Conservation (phyloP, 2,329 filamentous ascomycete genomes). For the Cadophora malorum region DNA sequence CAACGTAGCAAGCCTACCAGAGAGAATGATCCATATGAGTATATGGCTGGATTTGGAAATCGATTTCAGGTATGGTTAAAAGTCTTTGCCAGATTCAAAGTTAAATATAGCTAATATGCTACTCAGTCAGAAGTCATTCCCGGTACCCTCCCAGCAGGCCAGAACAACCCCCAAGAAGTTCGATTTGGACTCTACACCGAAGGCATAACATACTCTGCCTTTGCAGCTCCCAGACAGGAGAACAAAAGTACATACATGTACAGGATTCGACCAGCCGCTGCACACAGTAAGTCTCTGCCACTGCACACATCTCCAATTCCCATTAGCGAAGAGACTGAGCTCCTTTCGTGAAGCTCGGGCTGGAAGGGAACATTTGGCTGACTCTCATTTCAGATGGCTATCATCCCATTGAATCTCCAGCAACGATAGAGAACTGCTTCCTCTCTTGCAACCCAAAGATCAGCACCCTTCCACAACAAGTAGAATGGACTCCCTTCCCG, state of each 20-base stretch:
- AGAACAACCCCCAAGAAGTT: conserved; percentile 51
- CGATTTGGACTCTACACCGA: conserved; percentile 54
- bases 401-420: conserved; percentile 51
- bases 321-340: too few relatives aligned
- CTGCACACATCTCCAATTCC: too few relatives aligned
- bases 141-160: conserved; percentile 50
- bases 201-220: conserved; percentile 52
- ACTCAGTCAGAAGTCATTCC: conserved; percentile 50
- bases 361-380: conserved; percentile 56
- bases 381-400: conserved; percentile 59
- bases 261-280: conserved; percentile 51
- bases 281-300: conserved; percentile 49
- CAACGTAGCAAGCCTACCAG: conserved; percentile 60
- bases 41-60: conserved; percentile 63
- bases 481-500: conserved; percentile 56
- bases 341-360: too few relatives aligned
- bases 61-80: conserved; percentile 38
- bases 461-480: conserved; percentile 52
- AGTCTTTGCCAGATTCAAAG: neutral
- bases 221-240: conserved; percentile 50
- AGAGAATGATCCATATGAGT: conserved; percentile 61
- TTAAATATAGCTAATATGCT: neutral
- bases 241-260: conserved; percentile 55
- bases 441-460: conserved; percentile 54
- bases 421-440: conserved; percentile 77